These are phyloP conservation scores for Leccinum imitatum DNA, from an alignment of 768 basidiomycete species.

Conservation along the genomic window DNA sequence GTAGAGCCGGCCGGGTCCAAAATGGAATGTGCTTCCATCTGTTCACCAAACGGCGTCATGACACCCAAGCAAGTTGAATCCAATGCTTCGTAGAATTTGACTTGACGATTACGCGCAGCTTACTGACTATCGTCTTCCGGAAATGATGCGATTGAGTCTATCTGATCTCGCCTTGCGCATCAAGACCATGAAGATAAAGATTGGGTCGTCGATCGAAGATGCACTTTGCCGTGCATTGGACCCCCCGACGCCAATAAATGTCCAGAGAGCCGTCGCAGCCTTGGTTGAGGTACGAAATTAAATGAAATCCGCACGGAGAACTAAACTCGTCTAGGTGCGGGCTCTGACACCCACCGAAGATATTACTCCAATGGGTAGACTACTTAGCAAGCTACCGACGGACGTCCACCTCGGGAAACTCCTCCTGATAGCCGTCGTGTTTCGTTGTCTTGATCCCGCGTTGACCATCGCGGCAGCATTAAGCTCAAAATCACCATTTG, in stretches of 20 bases:
- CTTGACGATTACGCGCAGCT: slow-evolving; percentile 47
- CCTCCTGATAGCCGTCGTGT: slow-evolving; percentile 76
- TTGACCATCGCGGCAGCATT: slow-evolving; percentile 92
- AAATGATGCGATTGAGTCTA: slow-evolving; percentile 91
- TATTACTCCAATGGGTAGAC: slow-evolving; percentile 90
- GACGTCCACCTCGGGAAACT: slow-evolving; percentile 97
- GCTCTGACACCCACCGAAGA: slow-evolving; percentile 85
- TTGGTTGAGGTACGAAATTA: slow-evolving; percentile 72
- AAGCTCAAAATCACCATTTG: slow-evolving; percentile 91
- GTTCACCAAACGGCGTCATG: slow-evolving; percentile 86
- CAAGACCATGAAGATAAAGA: slow-evolving; percentile 89
- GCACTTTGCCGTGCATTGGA: slow-evolving; percentile 86
- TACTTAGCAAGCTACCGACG: slow-evolving; percentile 89
- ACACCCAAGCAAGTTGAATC: slow-evolving; percentile 57
- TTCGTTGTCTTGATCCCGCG: slow-evolving; percentile 93
- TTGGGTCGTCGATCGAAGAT: slow-evolving; percentile 86
- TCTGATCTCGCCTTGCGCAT: slow-evolving; percentile 89
- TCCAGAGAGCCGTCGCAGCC: slow-evolving; percentile 85
- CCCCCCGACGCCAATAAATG: slow-evolving; percentile 81
- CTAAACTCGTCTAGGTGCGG: slow-evolving; percentile 54
- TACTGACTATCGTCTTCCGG: slow-evolving; percentile 87
- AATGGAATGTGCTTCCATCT: slow-evolving; percentile 92
- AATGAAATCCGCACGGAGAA: background rate
- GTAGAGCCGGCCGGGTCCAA: slow-evolving; percentile 90
- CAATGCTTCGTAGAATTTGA: background rate